phyloP scores from a whole-genome alignment of 2,329 filamentous ascomycete genomes.

The Blastomyces emzantsi region DNA sequence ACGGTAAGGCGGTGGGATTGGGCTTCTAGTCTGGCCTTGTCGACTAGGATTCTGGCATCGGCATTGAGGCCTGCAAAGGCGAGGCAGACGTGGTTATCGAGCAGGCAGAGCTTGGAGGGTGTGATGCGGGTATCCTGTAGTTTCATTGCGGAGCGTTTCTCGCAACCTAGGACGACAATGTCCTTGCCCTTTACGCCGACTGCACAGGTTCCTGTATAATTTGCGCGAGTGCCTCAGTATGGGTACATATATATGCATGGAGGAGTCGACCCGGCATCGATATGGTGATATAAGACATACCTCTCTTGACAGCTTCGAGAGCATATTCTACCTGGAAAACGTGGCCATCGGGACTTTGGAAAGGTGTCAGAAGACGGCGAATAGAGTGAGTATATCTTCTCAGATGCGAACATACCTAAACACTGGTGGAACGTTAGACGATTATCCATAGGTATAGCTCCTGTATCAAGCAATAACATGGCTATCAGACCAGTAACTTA shows the following conservation, averaged over 20 bases:
- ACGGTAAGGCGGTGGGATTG: conserved; percentile 96
- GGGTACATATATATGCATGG: neutral
- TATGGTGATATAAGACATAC: conserved; percentile 39
- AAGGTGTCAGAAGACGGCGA: conserved; percentile 33
- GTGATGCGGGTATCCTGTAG: conserved; percentile 98
- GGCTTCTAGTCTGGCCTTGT: conserved; percentile 94
- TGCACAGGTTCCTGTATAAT: conserved; percentile 72
- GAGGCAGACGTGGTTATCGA: conserved; percentile 93
- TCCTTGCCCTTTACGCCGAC: conserved; percentile 93
- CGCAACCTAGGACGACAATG: conserved; percentile 92
- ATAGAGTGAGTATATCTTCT: conserved; percentile 20
- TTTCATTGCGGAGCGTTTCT: conserved; percentile 99
- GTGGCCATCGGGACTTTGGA: conserved; percentile 84
- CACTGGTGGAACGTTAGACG: conserved; percentile 44
- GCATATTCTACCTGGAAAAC: conserved; percentile 99
- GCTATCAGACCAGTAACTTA: conserved; percentile 42
- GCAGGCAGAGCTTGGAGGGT: conserved; percentile 92
- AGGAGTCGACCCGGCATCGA: neutral
- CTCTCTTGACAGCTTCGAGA: conserved; percentile 96
- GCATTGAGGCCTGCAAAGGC: conserved; percentile 97
- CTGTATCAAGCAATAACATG: conserved; percentile 26
- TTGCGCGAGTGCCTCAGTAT: neutral
- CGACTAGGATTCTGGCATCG: conserved; percentile 93
- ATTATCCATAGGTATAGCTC: conserved; percentile 15
- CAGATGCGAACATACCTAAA: conserved; percentile 55